Conservation (phyloP, 73 alveolate species). For the Paramecium sonneborni region DNA sequence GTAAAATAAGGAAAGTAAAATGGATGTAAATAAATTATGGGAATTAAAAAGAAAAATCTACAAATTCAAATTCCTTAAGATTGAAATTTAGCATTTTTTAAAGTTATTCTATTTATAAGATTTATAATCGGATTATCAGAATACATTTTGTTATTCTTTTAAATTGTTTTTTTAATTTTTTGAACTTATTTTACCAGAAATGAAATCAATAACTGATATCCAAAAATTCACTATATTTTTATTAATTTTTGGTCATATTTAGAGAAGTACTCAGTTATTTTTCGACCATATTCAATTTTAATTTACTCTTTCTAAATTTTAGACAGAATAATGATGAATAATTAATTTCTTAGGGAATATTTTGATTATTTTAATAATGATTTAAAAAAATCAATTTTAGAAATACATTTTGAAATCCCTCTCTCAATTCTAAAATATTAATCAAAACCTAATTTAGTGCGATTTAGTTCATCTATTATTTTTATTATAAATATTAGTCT, state of each 20-base stretch:
- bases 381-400: too few species aligned
- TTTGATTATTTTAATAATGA: too few species aligned
- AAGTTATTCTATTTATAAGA: not conserved
- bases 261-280: too few species aligned
- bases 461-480: too few species aligned
- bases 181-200: not conserved
- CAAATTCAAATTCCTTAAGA: not conserved
- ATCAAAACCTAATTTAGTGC: too few species aligned
- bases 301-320: not conserved
- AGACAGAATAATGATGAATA: not conserved
- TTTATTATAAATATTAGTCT: too few species aligned
- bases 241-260: too few species aligned
- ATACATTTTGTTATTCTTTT: not conserved
- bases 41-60: not conserved
- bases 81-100: not conserved
- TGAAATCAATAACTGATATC: not conserved
- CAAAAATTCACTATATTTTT: too few species aligned
- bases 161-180: not conserved
- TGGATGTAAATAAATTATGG: not conserved
- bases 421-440: not conserved
- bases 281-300: too few species aligned
- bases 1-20: not conserved
- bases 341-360: not conserved
- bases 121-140: not conserved
- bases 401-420: not conserved